Evolutionary conservation across 345 rosid species (phyloP).

Genomic region (Salix exigua): DNA sequence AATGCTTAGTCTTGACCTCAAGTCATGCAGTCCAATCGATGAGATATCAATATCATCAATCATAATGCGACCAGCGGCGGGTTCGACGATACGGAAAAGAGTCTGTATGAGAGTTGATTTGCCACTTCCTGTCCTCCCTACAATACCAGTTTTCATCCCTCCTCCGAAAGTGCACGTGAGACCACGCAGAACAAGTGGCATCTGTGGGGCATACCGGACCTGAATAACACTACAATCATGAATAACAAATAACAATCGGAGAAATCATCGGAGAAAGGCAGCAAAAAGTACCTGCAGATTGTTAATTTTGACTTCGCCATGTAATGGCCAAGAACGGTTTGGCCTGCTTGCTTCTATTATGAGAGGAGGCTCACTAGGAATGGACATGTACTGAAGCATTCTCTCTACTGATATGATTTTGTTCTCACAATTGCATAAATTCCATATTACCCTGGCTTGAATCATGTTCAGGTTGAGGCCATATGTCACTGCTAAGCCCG

Average conservation of each 20-base stretch:
- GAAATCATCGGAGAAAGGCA: neutral
- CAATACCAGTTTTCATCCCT: conserved; percentile 77
- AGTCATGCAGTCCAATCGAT: conserved; percentile 70
- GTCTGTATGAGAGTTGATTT: conserved; percentile 88
- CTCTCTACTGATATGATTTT: conserved; percentile 86
- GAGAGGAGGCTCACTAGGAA: conserved; percentile 76
- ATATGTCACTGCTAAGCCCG: conserved; percentile 82
- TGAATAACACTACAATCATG: conserved; percentile 11
- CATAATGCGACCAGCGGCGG: conserved; percentile 54
- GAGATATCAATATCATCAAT: conserved; percentile 70
- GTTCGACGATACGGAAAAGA: conserved; percentile 81
- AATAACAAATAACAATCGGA: neutral
- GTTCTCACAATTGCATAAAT: conserved; percentile 63
- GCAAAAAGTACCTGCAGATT: conserved; percentile 57
- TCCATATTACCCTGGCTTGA: conserved; percentile 77
- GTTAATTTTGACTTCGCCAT: conserved; percentile 52
- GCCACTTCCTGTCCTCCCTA: conserved; percentile 91
- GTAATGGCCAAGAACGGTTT: conserved; percentile 55
- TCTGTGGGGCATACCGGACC: conserved; percentile 74
- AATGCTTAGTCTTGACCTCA: conserved; percentile 74
- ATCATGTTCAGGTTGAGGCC: conserved; percentile 66
- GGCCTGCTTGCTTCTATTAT: conserved; percentile 56
- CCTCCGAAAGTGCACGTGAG: conserved; percentile 73
- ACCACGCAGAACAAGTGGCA: conserved; percentile 83
- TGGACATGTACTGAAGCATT: conserved; percentile 67